These are phyloP conservation scores for Suillus alpinus DNA, from an alignment of 768 basidiomycete species.

Conservation along the genomic window DNA sequence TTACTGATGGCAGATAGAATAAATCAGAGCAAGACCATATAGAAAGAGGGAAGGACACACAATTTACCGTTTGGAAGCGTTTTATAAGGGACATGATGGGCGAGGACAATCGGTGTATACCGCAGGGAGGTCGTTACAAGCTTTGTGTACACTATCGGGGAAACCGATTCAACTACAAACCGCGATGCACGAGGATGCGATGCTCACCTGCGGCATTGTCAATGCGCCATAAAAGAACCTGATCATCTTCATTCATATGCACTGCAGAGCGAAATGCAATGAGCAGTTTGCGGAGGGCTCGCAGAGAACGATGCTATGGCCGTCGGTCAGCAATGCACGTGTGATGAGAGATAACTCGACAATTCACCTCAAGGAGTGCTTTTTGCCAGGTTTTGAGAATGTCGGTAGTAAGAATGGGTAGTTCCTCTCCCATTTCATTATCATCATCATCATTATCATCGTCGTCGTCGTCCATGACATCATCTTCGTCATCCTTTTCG, in stretches of 20 bases:
- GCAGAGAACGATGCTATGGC: conserved; percentile 75
- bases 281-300: conserved; percentile 77
- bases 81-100: conserved; percentile 88
- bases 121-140: conserved; percentile 81
- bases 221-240: conserved; percentile 81
- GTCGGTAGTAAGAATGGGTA: conserved; percentile 62
- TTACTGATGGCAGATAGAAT: conserved; percentile 52
- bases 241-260: conserved; percentile 84
- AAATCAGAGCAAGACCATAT: neutral
- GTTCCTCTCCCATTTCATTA: conserved; percentile 37
- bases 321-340: conserved; percentile 3
- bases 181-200: neutral
- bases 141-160: conserved; percentile 83
- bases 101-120: conserved; percentile 87
- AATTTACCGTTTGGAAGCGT: conserved; percentile 78
- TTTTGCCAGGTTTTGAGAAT: conserved; percentile 85
- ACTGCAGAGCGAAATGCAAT: conserved; percentile 91
- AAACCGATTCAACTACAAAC: neutral
- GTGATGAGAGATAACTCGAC: neutral
- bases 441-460: conserved; percentile 28
- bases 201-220: conserved; percentile 71
- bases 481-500: conserved; percentile 48
- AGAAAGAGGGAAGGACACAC: conserved; percentile 43
- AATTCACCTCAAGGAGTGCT: conserved; percentile 72
- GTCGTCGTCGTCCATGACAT: conserved; percentile 45